These are phyloP conservation scores for Hirsutella thompsonii DNA, from an alignment of 2,329 filamentous ascomycete genomes.

Conservation along the genomic window DNA sequence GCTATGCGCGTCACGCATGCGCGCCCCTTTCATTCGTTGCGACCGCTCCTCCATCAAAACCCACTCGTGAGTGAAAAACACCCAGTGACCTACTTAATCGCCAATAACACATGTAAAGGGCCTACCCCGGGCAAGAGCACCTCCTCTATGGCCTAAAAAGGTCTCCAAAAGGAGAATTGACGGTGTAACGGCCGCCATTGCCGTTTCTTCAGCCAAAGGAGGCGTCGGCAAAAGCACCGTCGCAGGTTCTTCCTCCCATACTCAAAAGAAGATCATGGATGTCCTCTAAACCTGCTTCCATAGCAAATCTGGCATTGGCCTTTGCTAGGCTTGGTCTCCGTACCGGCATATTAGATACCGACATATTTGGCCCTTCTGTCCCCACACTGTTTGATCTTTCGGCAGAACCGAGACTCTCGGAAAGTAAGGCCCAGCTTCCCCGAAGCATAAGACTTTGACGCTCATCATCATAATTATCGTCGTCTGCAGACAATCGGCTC, in stretches of 20 bases:
- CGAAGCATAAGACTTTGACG: too few species aligned
- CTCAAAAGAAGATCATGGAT: too few species aligned
- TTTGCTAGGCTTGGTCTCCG: conserved; percentile 73
- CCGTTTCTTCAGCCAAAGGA: conserved; percentile 94
- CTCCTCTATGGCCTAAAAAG: conserved; percentile 50
- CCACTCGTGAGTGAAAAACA: conserved; percentile 50
- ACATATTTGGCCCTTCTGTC: conserved; percentile 93
- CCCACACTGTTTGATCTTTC: conserved; percentile 78
- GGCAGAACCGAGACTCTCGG: conserved; percentile 63
- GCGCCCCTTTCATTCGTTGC: conserved; percentile 21
- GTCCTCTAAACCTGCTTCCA: neutral
- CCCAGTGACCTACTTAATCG: neutral
- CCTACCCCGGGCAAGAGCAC: conserved; percentile 60
- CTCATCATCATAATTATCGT: conserved; percentile 7
- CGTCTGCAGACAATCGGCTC: conserved; percentile 70
- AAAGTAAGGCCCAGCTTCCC: conserved; percentile 36
- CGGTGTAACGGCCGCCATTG: conserved; percentile 81
- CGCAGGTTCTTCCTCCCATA: conserved; percentile 41
- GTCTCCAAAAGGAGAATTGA: conserved; percentile 70
- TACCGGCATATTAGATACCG: conserved; percentile 82
- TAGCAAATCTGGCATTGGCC: conserved; percentile 71
- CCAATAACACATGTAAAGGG: conserved; percentile 42
- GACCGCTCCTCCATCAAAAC: conserved; percentile 58
- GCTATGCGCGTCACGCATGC: conserved; percentile 24
- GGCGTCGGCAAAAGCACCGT: conserved; percentile 97